Conservation (phyloP, 2,329 filamentous ascomycete species). For the Alternaria hordeiaustralica region DNA sequence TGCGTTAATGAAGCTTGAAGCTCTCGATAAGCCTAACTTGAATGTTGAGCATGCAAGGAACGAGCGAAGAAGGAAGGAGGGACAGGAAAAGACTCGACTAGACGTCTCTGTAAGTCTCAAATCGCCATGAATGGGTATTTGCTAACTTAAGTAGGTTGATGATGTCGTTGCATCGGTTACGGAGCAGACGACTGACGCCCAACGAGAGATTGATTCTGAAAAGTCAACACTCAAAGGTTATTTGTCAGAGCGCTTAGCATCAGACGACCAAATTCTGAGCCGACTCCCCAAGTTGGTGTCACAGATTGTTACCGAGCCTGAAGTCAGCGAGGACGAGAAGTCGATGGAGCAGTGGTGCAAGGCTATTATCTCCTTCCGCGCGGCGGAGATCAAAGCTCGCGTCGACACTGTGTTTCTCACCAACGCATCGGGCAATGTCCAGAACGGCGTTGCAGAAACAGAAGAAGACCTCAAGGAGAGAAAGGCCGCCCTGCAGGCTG, state of each 20-base stretch:
- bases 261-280: slow-evolving; percentile 70
- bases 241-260: slow-evolving; percentile 59
- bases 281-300: slow-evolving; percentile 71
- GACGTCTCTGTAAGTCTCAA: slow-evolving; percentile 43
- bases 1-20: slow-evolving; percentile 63
- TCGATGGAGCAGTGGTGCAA: slow-evolving; percentile 63
- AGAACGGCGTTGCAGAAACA: slow-evolving; percentile 13
- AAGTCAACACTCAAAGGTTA: slow-evolving; percentile 57
- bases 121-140: fast-evolving
- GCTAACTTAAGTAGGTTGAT: slow-evolving; percentile 31
- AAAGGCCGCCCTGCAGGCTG: slow-evolving; percentile 63
- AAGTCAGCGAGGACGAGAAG: slow-evolving; percentile 60
- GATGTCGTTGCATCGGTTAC: slow-evolving; percentile 37
- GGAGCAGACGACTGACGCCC: slow-evolving; percentile 46
- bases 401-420: slow-evolving; percentile 63
- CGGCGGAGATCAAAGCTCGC: slow-evolving; percentile 51
- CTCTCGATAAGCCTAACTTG: slow-evolving; percentile 53
- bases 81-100: slow-evolving; percentile 52
- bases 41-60: slow-evolving; percentile 47
- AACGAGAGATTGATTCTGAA: slow-evolving; percentile 59
- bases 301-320: slow-evolving; percentile 60
- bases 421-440: slow-evolving; percentile 19
- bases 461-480: slow-evolving; percentile 58
- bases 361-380: slow-evolving; percentile 50
- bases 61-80: slow-evolving; percentile 46